Evolutionary conservation across 2,329 filamentous ascomycete species (phyloP).

Genomic region (Ploettnerulaceae sp.): DNA sequence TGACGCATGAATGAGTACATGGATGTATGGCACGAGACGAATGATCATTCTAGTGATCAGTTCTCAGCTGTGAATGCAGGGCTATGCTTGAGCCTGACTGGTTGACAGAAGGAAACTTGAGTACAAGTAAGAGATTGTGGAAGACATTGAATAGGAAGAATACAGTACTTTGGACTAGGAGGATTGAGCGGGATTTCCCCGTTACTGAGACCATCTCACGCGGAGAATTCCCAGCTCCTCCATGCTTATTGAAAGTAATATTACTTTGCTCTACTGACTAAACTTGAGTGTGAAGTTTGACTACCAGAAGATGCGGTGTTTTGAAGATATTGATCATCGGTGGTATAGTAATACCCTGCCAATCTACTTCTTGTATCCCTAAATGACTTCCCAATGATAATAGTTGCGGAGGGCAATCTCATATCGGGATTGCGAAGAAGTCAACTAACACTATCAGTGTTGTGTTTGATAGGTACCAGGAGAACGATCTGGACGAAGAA

Average conservation of each 20-base stretch:
- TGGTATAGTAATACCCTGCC: slow-evolving; percentile 43
- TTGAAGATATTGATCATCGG: no score
- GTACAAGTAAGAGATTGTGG: slow-evolving; percentile 28
- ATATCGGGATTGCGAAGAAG: slow-evolving; percentile 59
- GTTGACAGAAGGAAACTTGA: slow-evolving; percentile 39
- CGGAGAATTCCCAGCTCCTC: no score
- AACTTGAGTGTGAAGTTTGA: slow-evolving; percentile 57
- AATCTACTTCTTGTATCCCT: slow-evolving; percentile 53
- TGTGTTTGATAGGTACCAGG: slow-evolving; percentile 44
- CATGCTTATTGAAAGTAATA: no score
- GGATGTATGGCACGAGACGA: no score
- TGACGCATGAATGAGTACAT: no score
- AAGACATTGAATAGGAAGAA: slow-evolving; percentile 19
- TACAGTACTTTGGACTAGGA: slow-evolving; percentile 45
- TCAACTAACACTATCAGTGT: slow-evolving; percentile 41
- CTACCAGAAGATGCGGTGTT: slow-evolving; percentile 46
- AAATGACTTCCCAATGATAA: slow-evolving; percentile 45
- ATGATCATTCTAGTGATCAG: no score
- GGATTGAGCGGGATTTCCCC: slow-evolving; percentile 29
- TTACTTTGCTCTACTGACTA: no score
- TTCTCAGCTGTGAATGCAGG: slow-evolving; percentile 54
- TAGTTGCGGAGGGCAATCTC: slow-evolving; percentile 54
- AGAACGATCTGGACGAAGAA: slow-evolving; percentile 45
- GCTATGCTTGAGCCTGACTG: slow-evolving; percentile 41
- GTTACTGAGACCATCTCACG: no score